Conservation (phyloP, 352 stramenopile species). For the Paralagenidium karlingii region DNA sequence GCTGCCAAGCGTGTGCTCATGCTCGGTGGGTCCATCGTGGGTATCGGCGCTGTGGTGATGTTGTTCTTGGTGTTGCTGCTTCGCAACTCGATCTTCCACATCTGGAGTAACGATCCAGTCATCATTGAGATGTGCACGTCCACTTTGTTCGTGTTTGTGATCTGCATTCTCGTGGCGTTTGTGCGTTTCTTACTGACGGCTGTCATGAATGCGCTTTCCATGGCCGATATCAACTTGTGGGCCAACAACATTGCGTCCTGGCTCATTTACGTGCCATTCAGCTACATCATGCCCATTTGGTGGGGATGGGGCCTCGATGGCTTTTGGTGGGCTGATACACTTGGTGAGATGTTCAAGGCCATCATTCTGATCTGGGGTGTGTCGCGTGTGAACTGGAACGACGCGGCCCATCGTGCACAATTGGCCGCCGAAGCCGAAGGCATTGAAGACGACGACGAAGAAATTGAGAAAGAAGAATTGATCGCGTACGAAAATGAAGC, state of each 20-base stretch:
- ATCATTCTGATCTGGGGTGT: conserved; percentile 29
- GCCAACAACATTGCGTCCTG: conserved; percentile 41
- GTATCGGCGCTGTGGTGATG: conserved; percentile 17
- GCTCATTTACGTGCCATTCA: conserved; percentile 29
- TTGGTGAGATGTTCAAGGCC: conserved; percentile 30
- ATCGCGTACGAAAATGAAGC: conserved; percentile 32
- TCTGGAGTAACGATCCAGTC: conserved; percentile 28
- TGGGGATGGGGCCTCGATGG: conserved; percentile 25
- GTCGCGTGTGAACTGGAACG: conserved; percentile 27
- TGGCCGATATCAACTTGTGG: conserved; percentile 28
- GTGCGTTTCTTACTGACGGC: conserved; percentile 28
- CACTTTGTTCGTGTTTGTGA: conserved; percentile 24
- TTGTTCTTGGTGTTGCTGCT: conserved; percentile 17
- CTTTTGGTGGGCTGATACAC: conserved; percentile 36
- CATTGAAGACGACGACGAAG: conserved; percentile 9
- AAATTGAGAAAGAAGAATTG: conserved; percentile 18
- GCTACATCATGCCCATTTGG: conserved; percentile 30
- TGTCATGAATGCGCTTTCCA: conserved; percentile 26
- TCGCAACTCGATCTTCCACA: conserved; percentile 21
- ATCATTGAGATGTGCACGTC: conserved; percentile 29
- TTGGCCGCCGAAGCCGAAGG: conserved; percentile 16
- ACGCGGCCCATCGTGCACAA: conserved; percentile 17
- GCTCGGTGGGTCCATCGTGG: conserved; percentile 20
- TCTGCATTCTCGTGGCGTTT: conserved; percentile 37
- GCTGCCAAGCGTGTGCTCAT: conserved; percentile 29